Evolutionary conservation across 345 rosid species (phyloP), one percentile per base, ranked within the genome.

Genomic region (Erysimum cheiranthoides): DNA sequence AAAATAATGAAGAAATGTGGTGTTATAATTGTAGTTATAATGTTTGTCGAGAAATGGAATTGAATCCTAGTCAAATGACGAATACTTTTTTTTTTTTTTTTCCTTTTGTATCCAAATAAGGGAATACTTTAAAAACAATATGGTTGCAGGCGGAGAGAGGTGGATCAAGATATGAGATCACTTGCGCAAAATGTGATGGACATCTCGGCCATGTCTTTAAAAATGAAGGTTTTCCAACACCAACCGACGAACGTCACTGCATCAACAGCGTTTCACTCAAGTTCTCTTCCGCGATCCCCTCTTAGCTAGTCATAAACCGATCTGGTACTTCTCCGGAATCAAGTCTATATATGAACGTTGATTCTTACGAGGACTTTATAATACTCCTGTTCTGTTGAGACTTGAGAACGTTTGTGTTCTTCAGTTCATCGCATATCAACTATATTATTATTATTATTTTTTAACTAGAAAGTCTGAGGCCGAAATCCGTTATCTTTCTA

Each of bases 101-200:
- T n/a, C n/a, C n/a, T n/a, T n/a, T n/a, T n/a, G n/a, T n/a, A n/a
- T n/a, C n/a, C n/a, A n/a, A n/a, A n/a, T n/a, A n/a, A n/a, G n/a
- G n/a, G n/a, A 1, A 40, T 5, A 42, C 46, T 42, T 13, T 13
- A 1, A 4, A 42, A 42, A 42, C 14, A 47, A 16, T 47, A 7
- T 7, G 3, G 1, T 35, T 50, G 64, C 85, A 92, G 97, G 79
- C 76, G 21, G 96, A 92, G 72, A 83, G 88, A 14, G 93, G 82
- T 67, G 97, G 96, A 46, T 78, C 14, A 88, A 87, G 96, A 67
- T 54, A 30, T n/a, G 93, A 90, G 76, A 87, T 92, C 10, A 92
- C 93, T 11, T 92, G 97, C 21, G 82, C 96, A 6, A 90, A 96
- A 5, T 90, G 97, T 63, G 96, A 92, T 18, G 93, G 97, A n/a